phyloP scores from a whole-genome alignment of 2,329 filamentous ascomycete species.

The Beauveria scarabaeidicola region DNA sequence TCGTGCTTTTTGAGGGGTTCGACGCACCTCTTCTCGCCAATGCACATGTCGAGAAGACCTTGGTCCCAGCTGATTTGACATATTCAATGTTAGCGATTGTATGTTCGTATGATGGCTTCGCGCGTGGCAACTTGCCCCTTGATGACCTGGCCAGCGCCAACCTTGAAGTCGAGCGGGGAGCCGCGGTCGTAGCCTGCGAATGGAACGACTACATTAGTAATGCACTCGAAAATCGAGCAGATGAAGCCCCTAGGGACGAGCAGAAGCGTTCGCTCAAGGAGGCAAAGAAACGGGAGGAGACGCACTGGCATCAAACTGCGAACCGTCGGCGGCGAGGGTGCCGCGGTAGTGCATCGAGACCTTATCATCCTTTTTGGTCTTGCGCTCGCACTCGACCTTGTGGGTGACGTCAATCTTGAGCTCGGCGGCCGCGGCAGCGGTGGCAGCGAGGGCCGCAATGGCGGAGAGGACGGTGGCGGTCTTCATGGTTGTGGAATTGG shows the following conservation, averaged over 20 bases:
- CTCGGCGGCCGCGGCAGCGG: slow-evolving; percentile 46
- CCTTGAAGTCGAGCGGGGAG: slow-evolving; percentile 65
- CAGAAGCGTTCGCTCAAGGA: background rate
- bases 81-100: slow-evolving; percentile 14
- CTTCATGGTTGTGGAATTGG: slow-evolving; percentile 33
- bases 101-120: background rate
- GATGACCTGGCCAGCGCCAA: slow-evolving; percentile 80
- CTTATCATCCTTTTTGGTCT: slow-evolving; percentile 65
- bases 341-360: slow-evolving; percentile 86
- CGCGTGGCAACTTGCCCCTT: slow-evolving; percentile 56
- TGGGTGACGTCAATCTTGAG: slow-evolving; percentile 72
- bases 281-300: slow-evolving; percentile 10
- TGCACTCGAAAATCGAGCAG: background rate
- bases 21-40: slow-evolving; percentile 71
- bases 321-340: slow-evolving; percentile 63
- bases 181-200: slow-evolving; percentile 62
- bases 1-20: too few relatives aligned
- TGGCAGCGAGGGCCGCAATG: slow-evolving; percentile 42
- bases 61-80: slow-evolving; percentile 64
- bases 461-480: slow-evolving; percentile 39
- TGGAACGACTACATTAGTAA: background rate
- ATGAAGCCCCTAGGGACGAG: too few relatives aligned
- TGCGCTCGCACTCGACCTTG: slow-evolving; percentile 69
- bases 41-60: slow-evolving; percentile 87
- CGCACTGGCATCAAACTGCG: slow-evolving; percentile 71